Conservation (phyloP, 2,329 filamentous ascomycete species). For the Alternaria postmessia region DNA sequence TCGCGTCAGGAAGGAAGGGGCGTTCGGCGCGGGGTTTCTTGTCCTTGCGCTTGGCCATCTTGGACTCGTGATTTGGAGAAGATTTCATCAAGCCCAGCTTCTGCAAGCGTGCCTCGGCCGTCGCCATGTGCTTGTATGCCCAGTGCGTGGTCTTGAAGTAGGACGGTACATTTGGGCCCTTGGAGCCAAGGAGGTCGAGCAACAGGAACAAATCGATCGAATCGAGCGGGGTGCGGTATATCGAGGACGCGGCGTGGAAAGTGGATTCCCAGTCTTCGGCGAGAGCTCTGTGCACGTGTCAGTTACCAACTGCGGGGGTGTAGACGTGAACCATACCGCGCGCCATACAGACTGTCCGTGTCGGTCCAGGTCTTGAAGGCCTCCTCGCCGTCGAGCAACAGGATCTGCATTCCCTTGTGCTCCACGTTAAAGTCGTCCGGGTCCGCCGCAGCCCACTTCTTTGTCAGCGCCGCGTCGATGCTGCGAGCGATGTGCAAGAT, state of each 20-base stretch:
- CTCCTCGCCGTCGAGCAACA: slow-evolving; percentile 94
- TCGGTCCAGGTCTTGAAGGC: slow-evolving; percentile 83
- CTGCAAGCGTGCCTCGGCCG: slow-evolving; percentile 77
- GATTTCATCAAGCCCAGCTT: slow-evolving; percentile 72
- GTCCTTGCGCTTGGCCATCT: slow-evolving; percentile 42
- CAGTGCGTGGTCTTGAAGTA: slow-evolving; percentile 94
- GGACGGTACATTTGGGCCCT: slow-evolving; percentile 76
- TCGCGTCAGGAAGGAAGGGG: slow-evolving; percentile 65
- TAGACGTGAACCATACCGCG: slow-evolving; percentile 64
- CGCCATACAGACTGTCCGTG: slow-evolving; percentile 87
- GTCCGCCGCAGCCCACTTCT: slow-evolving; percentile 75
- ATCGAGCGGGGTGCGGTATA: slow-evolving; percentile 76
- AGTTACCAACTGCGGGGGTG: neutral
- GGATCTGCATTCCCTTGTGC: slow-evolving; percentile 83
- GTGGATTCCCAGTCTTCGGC: slow-evolving; percentile 83
- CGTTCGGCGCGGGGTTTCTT: slow-evolving; percentile 42
- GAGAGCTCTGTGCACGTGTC: slow-evolving; percentile 63
- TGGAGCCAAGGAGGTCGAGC: slow-evolving; percentile 82
- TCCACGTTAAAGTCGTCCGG: slow-evolving; percentile 65
- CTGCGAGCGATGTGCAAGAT: slow-evolving; percentile 84
- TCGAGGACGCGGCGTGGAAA: slow-evolving; percentile 73
- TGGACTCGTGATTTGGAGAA: slow-evolving; percentile 60
- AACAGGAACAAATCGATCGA: slow-evolving; percentile 90
- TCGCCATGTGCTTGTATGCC: slow-evolving; percentile 84
- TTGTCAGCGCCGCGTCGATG: slow-evolving; percentile 82